Evolutionary conservation across 176 grass and related monocot genomes (phyloP), one percentile per base, ranked within the genome.

Genomic region (Oryza punctata): DNA sequence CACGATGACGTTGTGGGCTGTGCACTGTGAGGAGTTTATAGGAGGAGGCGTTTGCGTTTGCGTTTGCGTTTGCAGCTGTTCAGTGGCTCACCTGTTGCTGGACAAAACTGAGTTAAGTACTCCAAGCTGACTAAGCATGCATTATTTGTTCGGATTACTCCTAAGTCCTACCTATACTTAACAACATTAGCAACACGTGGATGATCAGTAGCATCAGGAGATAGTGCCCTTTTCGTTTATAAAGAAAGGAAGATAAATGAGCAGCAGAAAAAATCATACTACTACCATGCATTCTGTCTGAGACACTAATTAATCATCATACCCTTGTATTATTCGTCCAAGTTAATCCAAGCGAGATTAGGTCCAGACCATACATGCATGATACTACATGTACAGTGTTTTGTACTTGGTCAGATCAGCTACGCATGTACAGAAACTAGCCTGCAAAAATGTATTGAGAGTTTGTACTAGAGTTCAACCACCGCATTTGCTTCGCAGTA

Each of bases 31-130:
- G 63, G 74, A 65, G 77, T 84, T 81, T 70, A 49, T 68, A 83
- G 40, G n/a, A 68, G 73, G 50, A 68, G 60, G 85, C 32, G 32
- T 33, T 29, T n/a, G n/a, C 25, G 27, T 32, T 32, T 32, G 32
- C 8, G 18, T 63, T 21, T 81, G 41, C 12, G 40, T 27, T 37
- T 45, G 40, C 7, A 70, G 37, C 6, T 8, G 78, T 41, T 10
- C 40, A 41, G 40, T 41, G 57, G 67, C 78, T 90, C 73, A 74
- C 73, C 78, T 82, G 18, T 78, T 74, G 65, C 67, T 74, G 88
- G 79, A 73, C 67, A 19, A 30, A 30, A 67, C 47, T 24, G 59
- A 90, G 54, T 86, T 82, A 19, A 57, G 52, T 26, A 69, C 67
- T 78, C 77, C 65, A 77, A 44, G 71, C 72, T 81, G 83, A 85